phyloP scores from a whole-genome alignment of 495 filamentous ascomycete genomes.

The Neurospora tetraspora region DNA sequence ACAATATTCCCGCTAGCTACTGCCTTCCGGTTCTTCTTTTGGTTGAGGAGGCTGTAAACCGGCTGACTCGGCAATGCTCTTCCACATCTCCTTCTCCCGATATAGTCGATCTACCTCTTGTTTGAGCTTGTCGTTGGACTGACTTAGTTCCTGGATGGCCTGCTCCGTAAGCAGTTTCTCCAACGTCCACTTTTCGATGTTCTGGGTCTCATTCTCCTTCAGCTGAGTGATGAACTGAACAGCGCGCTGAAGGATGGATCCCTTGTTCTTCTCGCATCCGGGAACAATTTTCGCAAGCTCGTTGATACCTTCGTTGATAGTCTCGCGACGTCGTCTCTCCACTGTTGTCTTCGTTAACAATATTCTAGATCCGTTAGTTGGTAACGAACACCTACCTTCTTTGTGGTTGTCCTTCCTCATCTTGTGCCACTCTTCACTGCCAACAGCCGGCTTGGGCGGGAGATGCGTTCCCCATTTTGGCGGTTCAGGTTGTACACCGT shows the following conservation, averaged over 20 bases:
- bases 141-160: slow-evolving; percentile 82
- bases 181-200: slow-evolving; percentile 93
- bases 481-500: slow-evolving; percentile 19
- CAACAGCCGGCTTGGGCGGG: slow-evolving; percentile 73
- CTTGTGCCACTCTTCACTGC: slow-evolving; percentile 96
- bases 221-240: slow-evolving; percentile 90
- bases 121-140: slow-evolving; percentile 85
- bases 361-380: neutral
- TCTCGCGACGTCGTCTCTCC: slow-evolving; percentile 92
- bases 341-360: slow-evolving; percentile 42
- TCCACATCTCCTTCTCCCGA: slow-evolving; percentile 75
- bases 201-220: slow-evolving; percentile 85
- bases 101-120: slow-evolving; percentile 61
- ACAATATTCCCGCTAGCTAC: slow-evolving; percentile 10
- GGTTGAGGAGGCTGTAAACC: slow-evolving; percentile 44
- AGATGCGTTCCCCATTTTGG: slow-evolving; percentile 8
- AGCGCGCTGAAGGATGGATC: slow-evolving; percentile 87
- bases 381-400: slow-evolving; percentile 58
- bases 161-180: slow-evolving; percentile 93
- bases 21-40: slow-evolving; percentile 30
- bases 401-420: slow-evolving; percentile 97
- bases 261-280: slow-evolving; percentile 98
- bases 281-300: slow-evolving; percentile 96
- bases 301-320: slow-evolving; percentile 98
- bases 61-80: slow-evolving; percentile 66